Evolutionary conservation across 129 eudicot genomes (phyloP), one percentile per base, ranked within the genome.

Genomic region (Apium graveolens): DNA sequence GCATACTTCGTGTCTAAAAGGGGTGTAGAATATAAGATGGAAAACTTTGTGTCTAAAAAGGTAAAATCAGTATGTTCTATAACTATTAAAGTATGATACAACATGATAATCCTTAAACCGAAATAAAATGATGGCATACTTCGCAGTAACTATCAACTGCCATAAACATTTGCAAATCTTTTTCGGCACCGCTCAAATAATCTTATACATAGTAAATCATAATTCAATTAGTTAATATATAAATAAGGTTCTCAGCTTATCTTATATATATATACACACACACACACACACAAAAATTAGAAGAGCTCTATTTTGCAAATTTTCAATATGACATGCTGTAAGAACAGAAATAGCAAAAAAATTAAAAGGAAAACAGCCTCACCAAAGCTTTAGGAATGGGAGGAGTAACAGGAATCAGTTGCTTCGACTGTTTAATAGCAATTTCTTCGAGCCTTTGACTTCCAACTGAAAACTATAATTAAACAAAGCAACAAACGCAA

Each of bases 381-480:
- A 91, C 98, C 97, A 86, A 83, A 57, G 85, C 80, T 82, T 96
- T 96, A 76, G 95, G 95, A 88, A 86, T 29, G 73, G 92, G 78
- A 29, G 97, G 91, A 41, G 92, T 95, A 88, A 96, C 78, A 2
- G 99, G 99, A 80, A 96, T 92, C 46, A 96, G 76, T 75, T 91
- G 96, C 86, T 88, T 87, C 32, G 96, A 90, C 79, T 92, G 97
- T 80, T 87, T 90, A 63, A 90, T 90, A 21, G 93, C 97, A 84
- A 96, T 79, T 75, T 96, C 99, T 73, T 96, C 97, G 31, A 88
- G 95, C 84, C 90, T 89, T 81, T 92, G 99, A 76, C 83, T 89
- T 74, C 80, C 93, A 84, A 76, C 84, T 68, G 97, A 81, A 73
- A 83, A 78, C 97, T 92, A 79, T 80, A 81, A 81, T 18, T 11